A percentile compares a stretch with the other conserved stretches of the same genome.
These are phyloP conservation scores for Penicillium sp. DNA, from an alignment of 2,329 filamentous ascomycete species.

Conservation along the genomic window DNA sequence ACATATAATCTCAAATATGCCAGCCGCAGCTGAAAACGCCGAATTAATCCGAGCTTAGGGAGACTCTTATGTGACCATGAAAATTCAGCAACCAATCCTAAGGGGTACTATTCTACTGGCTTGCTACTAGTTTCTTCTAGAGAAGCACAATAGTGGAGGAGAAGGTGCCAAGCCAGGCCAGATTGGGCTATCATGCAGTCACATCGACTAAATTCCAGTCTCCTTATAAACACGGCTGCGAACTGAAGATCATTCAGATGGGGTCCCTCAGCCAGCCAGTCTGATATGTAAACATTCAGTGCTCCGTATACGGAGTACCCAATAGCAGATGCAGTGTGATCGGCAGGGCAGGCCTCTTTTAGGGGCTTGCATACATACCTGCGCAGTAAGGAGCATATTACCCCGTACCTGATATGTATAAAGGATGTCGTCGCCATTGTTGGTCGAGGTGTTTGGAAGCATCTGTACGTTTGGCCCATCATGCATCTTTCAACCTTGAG, in stretches of 20 bases:
- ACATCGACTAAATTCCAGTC: background rate
- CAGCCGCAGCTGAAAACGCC: background rate
- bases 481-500: conserved; percentile 4
- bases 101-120: background rate
- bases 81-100: background rate
- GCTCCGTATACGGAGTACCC: background rate
- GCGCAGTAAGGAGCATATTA: no score
- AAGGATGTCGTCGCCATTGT: background rate
- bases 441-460: background rate
- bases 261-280: background rate
- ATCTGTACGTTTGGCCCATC: background rate
- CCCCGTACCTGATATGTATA: background rate
- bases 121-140: background rate
- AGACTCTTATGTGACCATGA: background rate
- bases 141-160: background rate
- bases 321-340: background rate
- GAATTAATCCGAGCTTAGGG: background rate
- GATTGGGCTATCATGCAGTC: background rate
- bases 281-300: background rate
- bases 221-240: background rate
- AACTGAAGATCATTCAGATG: background rate
- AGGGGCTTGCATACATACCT: background rate
- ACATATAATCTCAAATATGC: no score
- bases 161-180: background rate
- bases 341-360: background rate